Conservation (phyloP, 2,329 filamentous ascomycete genomes). For the Pestalotiopsis sp. region DNA sequence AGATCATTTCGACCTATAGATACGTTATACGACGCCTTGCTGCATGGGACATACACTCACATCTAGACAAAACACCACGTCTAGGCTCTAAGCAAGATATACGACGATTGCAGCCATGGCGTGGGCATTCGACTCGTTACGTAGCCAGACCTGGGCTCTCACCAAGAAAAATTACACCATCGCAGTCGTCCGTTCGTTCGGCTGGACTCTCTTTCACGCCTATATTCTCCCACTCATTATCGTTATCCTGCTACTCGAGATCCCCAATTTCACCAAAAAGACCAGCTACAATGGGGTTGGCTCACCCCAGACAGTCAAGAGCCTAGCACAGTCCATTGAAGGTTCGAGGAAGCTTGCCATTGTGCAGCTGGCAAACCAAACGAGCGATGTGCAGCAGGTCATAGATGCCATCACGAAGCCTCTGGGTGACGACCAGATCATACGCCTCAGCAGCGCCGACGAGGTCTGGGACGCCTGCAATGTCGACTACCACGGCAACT, state of each 20-base stretch:
- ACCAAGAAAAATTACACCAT: constrained; percentile 29
- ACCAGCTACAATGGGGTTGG: constrained; percentile 24
- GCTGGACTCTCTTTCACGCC: constrained; percentile 27
- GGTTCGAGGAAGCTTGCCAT: constrained; percentile 26
- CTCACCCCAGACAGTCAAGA: constrained; percentile 18
- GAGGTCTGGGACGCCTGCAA: constrained; percentile 23
- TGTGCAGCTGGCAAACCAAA: constrained; percentile 21
- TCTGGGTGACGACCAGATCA: constrained; percentile 20
- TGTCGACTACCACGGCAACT: constrained; percentile 56
- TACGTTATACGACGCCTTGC: not conserved
- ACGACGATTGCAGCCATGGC: not conserved
- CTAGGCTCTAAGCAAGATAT: not conserved
- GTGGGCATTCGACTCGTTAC: constrained; percentile 11
- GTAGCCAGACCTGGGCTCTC: constrained; percentile 27
- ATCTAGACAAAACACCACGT: not conserved
- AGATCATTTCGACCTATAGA: not conserved
- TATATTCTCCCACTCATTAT: constrained; percentile 27
- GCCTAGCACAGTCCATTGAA: constrained; percentile 24
- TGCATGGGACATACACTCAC: not conserved
- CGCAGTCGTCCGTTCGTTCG: constrained; percentile 23
- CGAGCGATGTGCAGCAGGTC: constrained; percentile 24
- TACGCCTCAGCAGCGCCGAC: constrained; percentile 18
- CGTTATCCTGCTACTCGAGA: constrained; percentile 26
- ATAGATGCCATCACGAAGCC: constrained; percentile 24
- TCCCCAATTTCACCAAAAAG: constrained; percentile 26